Conservation (phyloP, 176 grass and related monocot species). For the Phoenix dactylifera region DNA sequence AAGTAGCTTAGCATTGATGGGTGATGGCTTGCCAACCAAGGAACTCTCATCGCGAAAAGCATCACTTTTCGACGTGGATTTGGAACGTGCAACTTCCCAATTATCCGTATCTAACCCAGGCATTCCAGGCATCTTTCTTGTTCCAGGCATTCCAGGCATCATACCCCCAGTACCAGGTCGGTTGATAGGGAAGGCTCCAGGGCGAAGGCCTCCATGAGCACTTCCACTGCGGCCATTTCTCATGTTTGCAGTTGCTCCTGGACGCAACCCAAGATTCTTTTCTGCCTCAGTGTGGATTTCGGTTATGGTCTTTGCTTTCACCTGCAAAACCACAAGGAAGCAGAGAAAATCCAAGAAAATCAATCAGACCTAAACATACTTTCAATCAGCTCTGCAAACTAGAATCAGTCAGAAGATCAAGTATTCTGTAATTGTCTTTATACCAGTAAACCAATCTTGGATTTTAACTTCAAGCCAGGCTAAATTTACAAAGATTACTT, state of each 20-base stretch:
- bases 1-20: constrained; percentile 63
- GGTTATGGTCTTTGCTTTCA: constrained; percentile 84
- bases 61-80: constrained; percentile 60
- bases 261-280: constrained; percentile 71
- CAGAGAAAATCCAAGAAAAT: no score
- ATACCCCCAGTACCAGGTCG: constrained; percentile 71
- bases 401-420: no score
- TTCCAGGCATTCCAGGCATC: constrained; percentile 98
- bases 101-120: constrained; percentile 76
- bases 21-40: constrained; percentile 26
- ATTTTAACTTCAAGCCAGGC: no score
- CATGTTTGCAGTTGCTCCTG: constrained; percentile 54
- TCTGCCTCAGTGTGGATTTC: constrained; percentile 86
- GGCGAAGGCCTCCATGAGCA: constrained; percentile 46
- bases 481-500: no score
- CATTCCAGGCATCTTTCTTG: constrained; percentile 99
- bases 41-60: constrained; percentile 26
- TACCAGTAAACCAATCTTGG: no score
- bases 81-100: constrained; percentile 89
- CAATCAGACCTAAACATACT: no score
- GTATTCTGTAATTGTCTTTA: no score
- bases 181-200: constrained; percentile 47
- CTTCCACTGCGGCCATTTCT: constrained; percentile 46
- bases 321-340: constrained; percentile 33
- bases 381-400: no score